A percentile compares a stretch with the other conserved stretches of the same genome.
Evolutionary conservation across 1,139 yeast genomes (phyloP).

Genomic region (Pichia sp.): DNA sequence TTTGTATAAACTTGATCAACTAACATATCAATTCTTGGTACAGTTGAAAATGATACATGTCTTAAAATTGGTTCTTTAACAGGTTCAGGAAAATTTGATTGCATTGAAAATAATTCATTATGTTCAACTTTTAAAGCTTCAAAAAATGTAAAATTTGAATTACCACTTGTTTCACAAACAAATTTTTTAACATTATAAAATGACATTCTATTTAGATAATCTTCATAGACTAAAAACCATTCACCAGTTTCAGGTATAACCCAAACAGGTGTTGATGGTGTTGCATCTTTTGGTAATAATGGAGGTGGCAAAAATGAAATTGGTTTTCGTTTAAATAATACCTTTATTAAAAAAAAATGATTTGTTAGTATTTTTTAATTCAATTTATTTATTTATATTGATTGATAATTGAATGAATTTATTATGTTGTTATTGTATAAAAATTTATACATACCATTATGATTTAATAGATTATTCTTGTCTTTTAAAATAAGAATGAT

Average conservation of each 20-base stretch:
- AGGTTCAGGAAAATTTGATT: constrained; percentile 81
- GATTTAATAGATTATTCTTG: no score
- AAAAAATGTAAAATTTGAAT: constrained; percentile 81
- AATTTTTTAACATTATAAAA: constrained; percentile 71
- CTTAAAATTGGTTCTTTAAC: constrained; percentile 85
- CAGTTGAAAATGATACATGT: constrained; percentile 73
- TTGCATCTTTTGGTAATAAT: constrained; percentile 46
- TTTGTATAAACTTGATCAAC: constrained; percentile 76
- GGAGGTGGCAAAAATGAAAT: constrained; percentile 54
- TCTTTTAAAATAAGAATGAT: no score
- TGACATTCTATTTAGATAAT: constrained; percentile 62
- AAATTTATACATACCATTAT: no score
- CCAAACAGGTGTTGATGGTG: constrained; percentile 56
- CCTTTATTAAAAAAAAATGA: constrained; percentile 33
- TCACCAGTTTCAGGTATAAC: constrained; percentile 78
- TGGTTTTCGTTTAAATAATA: constrained; percentile 65
- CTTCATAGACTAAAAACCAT: constrained; percentile 75
- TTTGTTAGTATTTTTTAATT: constrained; percentile 1
- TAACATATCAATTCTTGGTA: constrained; percentile 76
- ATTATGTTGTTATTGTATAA: no score
- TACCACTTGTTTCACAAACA: constrained; percentile 94
- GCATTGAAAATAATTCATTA: constrained; percentile 63
- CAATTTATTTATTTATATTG: no score
- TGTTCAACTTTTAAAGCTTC: constrained; percentile 80
- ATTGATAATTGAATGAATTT: no score